Percentiles rank a stretch among this genome's conserved stretches.
Conservation (phyloP, 108 stramenopile species). For the Stephanodiscus minutulus region DNA sequence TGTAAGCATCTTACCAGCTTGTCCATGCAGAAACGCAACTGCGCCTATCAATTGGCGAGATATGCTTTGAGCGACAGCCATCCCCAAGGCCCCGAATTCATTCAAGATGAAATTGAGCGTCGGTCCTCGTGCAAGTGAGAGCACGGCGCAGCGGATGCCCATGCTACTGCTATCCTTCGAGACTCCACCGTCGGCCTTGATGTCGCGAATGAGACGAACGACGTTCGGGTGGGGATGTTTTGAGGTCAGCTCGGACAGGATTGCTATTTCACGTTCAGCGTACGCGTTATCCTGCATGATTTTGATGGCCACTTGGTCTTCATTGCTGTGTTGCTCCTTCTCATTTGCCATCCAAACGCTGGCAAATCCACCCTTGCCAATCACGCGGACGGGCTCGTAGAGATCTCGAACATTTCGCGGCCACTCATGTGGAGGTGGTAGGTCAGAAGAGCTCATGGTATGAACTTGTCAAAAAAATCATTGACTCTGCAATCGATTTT, state of each 20-base stretch:
- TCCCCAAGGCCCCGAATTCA: slow-evolving; percentile 78
- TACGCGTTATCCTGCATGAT: slow-evolving; percentile 72
- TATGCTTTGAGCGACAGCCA: slow-evolving; percentile 67
- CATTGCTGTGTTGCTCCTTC: slow-evolving; percentile 5
- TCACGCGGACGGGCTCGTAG: slow-evolving; percentile 73
- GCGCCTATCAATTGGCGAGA: slow-evolving; percentile 72
- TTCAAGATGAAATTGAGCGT: slow-evolving; percentile 69
- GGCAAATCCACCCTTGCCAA: slow-evolving; percentile 77
- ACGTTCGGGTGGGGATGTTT: slow-evolving; percentile 70
- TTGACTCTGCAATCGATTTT: too few species aligned
- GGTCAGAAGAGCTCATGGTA: background rate
- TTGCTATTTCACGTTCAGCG: slow-evolving; percentile 76
- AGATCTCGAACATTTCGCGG: slow-evolving; percentile 65
- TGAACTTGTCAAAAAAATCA: too few species aligned
- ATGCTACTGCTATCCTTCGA: slow-evolving; percentile 53
- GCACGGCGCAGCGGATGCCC: slow-evolving; percentile 21
- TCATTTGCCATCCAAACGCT: slow-evolving; percentile 81
- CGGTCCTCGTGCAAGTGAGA: slow-evolving; percentile 57
- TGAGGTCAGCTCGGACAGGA: slow-evolving; percentile 61
- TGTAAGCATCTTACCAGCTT: slow-evolving; percentile 54
- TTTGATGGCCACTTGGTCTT: slow-evolving; percentile 77
- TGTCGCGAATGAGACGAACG: slow-evolving; percentile 67
- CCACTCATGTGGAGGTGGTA: slow-evolving; percentile 48
- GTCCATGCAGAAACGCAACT: slow-evolving; percentile 82
- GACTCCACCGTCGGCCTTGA: slow-evolving; percentile 45